Evolutionary conservation across 1,139 yeast genomes (phyloP), one percentile per base, ranked within the genome.

Genomic region (Hemisphaericaspora xylofermentans): DNA sequence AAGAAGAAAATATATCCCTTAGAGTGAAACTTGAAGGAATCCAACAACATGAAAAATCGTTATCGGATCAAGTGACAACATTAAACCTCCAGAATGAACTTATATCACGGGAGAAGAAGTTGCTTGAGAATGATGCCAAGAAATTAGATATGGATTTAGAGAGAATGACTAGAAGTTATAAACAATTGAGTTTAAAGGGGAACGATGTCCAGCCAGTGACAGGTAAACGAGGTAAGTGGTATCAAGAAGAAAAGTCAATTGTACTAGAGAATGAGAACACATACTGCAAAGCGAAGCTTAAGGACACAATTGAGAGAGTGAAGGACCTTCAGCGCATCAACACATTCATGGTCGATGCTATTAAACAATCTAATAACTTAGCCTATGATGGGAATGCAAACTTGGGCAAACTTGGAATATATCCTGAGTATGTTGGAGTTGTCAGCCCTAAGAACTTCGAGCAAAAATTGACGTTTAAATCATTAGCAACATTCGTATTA

Each of bases 321-420:
- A 60, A 65, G 31, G 88, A 82, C 52, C 68, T 81, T 46, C 68
- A 65, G 45, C 66, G 76, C 50, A 70, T 80, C 70, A 76, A 80
- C 48, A 55, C 65, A 12, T 81, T 72, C 52, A 67, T 77, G 44
- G 58, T 70, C 39, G 57, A 66, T 35, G 71, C 80, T 17, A 67
- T 80, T 34, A 69, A 67, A 41, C 66, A 69, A 38, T 71, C 78
- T 12, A 71, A 71, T 43, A 56, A 62, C 3, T 53, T 61, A 39
- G 54, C 75, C 34, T 16, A 21, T 16, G 17, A 30, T 10, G 81
- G 74, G 44, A 58, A 78, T 40, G 60, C 62, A 32, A 69, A 70
- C 48, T 57, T 79, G 40, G 69, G 71, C 19, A 65, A 62, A 36
- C 64, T 66, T 44, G 84, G 83, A 6, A 66, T 78, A 10, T 76